phyloP scores from a whole-genome alignment of 441 rosid species.

The Jatropha multifida region DNA sequence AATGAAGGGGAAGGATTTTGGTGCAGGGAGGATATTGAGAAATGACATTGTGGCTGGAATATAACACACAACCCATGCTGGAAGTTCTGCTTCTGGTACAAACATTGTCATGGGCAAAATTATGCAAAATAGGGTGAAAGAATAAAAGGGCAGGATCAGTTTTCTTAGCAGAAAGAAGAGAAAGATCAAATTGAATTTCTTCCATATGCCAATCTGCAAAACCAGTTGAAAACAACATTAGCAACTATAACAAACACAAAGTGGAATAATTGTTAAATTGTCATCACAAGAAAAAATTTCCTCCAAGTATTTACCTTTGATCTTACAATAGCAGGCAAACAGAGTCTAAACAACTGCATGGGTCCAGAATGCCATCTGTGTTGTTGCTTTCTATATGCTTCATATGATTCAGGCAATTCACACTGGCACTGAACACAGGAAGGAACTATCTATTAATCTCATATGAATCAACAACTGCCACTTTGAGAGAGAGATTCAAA shows the following conservation, averaged over 20 bases:
- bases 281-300: background rate
- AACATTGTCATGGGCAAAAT: slow-evolving; percentile 98
- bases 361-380: slow-evolving; percentile 99
- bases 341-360: slow-evolving; percentile 92
- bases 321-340: slow-evolving; percentile 62
- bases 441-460: slow-evolving; percentile 16
- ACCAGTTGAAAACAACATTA: slow-evolving; percentile 15
- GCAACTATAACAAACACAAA: background rate
- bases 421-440: slow-evolving; percentile 69
- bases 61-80: slow-evolving; percentile 93
- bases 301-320: slow-evolving; percentile 51
- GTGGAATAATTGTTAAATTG: background rate
- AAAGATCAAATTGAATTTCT: slow-evolving; percentile 89
- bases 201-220: slow-evolving; percentile 70
- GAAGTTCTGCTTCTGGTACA: slow-evolving; percentile 89
- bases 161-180: slow-evolving; percentile 88
- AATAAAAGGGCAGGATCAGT: slow-evolving; percentile 89
- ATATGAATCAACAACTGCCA: background rate
- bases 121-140: slow-evolving; percentile 93
- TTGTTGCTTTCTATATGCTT: slow-evolving; percentile 94
- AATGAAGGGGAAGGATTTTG: slow-evolving; percentile 84
- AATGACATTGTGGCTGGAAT: slow-evolving; percentile 96
- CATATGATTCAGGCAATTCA: slow-evolving; percentile 93
- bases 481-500: background rate
- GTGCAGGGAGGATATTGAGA: slow-evolving; percentile 93